Evolutionary conservation across 352 stramenopile species (phyloP), one percentile per base, ranked within the genome.

Genomic region (Globisporangium iwayamae): DNA sequence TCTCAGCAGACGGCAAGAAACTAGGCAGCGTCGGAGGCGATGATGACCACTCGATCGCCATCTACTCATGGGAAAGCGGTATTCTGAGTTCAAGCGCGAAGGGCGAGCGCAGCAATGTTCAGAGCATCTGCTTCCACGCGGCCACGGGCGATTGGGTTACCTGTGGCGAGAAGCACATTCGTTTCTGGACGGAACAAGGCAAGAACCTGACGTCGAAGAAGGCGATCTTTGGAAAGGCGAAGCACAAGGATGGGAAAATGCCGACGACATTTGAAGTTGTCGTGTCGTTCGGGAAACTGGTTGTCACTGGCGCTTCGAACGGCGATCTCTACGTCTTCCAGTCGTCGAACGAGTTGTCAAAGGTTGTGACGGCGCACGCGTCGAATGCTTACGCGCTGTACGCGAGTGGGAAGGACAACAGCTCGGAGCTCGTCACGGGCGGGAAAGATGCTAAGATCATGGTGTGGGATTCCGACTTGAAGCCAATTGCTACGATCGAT

Each of bases 391-490:
- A 78, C 32, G 79, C 87, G 8, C 59, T 95, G 3, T 84, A 75
- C 48, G 63, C 74, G n/a, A 67, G 65, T n/a, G 30, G 48, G 4
- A 64, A 39, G 6, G 58, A 76, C 60, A 66, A 76, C 60, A 66
- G 56, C 52, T 65, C 74, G 1, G 87, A 91, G 55, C 65, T 98
- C 7, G 68, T 97, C 14, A 95, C 79, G 28, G 93, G 89, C 0
- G 79, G 88, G 20, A 96, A 96, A 62, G 91, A 98, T 51, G 84
- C 83, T 3, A 85, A 88, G 41, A 76, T 97, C 47, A 85, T 89
- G 56, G 57, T 96, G 20, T 98, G 91, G 90, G 90, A 93, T 63
- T 20, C 59, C 5, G 73, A 90, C 34, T 57, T 97, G 16, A 76
- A 53, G 48, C 56, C 22, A 43, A 74, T 80, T 5, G 65, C 55